Base-by-base conservation (phyloP, 306 rosid species). In the Vicia sativa region DNA sequence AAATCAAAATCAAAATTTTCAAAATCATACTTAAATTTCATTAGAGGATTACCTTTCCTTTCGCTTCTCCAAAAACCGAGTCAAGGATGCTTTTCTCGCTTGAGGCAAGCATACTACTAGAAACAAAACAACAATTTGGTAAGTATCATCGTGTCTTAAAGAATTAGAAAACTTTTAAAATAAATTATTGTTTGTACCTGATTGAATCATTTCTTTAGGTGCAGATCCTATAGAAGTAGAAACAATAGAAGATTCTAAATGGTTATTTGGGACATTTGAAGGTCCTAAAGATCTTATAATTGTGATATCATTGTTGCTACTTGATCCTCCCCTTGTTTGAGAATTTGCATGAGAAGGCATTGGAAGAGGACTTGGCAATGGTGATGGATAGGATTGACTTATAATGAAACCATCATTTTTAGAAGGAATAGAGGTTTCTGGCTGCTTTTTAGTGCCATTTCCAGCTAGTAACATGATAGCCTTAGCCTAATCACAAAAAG, bases 51-150 rank as follows among this genome's bases (percentile, higher is more conserved):
- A 95, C 99, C 99, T 89, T 78, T 87, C 97, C 81, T 82, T 90
- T 78, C 99, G 93, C 88, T 95, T 95, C 87, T 90, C 96, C 67
- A 95, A 77, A 74, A 90, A 95, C n/a, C 99, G 81, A 70, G 91
- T 81, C 83, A 95, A 79, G 15, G 99, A 90, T 79, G 99, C 97
- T 79, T 95, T 87, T 1, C 97, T 95, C 0, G 99, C 92, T 81
- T 87, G 99, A 79, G 97, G 97, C 80, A 90, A 86, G 41, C 85
- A 81, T 38, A 77, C 90, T 88, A 74, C 90, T 88, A 74, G 3
- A 74, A 70, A 62, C 31, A 80, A 37, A 70, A n/a, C 35, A 48
- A 65, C 44, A 59, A 3, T 43, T 39, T n/a, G n/a, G n/a, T n/a
- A n/a, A n/a, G n/a, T n/a, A n/a, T n/a, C n/a, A n/a, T n/a, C n/a